A percentile compares a stretch with the other conserved stretches of the same genome.
phyloP scores from a whole-genome alignment of 345 rosid genomes.

The Arabis hirsuta region DNA sequence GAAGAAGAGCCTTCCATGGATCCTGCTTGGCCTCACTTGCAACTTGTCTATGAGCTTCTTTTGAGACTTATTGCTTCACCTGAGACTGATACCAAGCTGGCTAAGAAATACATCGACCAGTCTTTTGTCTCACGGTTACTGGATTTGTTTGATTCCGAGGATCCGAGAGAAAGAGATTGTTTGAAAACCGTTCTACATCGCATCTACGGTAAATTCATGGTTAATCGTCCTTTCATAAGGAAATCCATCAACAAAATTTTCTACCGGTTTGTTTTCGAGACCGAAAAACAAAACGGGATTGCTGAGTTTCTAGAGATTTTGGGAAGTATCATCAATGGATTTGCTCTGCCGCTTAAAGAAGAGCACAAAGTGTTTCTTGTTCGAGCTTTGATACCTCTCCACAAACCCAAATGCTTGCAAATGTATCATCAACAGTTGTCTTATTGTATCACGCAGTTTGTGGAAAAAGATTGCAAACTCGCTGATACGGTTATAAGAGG shows the following conservation, averaged over 20 bases:
- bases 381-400: constrained; percentile 73
- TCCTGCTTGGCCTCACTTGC: constrained; percentile 92
- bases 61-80: constrained; percentile 79
- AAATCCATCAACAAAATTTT: constrained; percentile 82
- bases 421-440: constrained; percentile 91
- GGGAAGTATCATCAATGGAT: constrained; percentile 93
- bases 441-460: constrained; percentile 84
- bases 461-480: constrained; percentile 90
- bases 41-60: constrained; percentile 72
- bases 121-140: constrained; percentile 64
- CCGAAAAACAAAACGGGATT: constrained; percentile 88
- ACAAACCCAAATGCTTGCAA: constrained; percentile 79
- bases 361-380: constrained; percentile 89
- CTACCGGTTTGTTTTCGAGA: constrained; percentile 74
- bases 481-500: constrained; percentile 79
- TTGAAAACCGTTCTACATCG: constrained; percentile 86
- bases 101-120: constrained; percentile 74
- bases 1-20: constrained; percentile 92
- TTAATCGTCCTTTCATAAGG: constrained; percentile 88
- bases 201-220: constrained; percentile 92
- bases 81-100: constrained; percentile 76
- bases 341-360: constrained; percentile 90
- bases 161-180: constrained; percentile 93
- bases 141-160: constrained; percentile 90
- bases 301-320: constrained; percentile 87